These are phyloP conservation scores for Stereum hirsutum DNA, from an alignment of 1,284 basidiomycete genomes.

Conservation along the genomic window DNA sequence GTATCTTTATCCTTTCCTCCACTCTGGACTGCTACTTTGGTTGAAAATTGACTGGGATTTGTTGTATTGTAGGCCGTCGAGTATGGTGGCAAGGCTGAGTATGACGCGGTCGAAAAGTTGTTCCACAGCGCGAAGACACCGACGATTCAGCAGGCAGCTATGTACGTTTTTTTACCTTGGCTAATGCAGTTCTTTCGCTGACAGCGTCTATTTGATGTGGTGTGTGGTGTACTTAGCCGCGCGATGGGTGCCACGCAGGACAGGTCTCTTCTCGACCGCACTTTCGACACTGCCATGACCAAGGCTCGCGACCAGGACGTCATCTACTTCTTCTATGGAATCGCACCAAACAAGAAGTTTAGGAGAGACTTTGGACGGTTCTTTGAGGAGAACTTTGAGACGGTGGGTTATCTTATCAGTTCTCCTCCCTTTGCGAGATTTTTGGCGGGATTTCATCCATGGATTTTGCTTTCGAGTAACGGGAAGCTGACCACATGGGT, in stretches of 20 bases:
- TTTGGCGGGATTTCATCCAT: neutral
- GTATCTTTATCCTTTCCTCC: constrained; percentile 4
- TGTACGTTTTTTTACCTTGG: constrained; percentile 49
- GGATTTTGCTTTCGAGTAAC: no score
- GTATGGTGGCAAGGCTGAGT: constrained; percentile 58
- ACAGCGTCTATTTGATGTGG: neutral
- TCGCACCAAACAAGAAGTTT: constrained; percentile 34
- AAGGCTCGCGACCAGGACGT: constrained; percentile 60
- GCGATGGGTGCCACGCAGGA: constrained; percentile 40
- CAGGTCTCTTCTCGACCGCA: constrained; percentile 41
- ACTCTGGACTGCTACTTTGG: neutral
- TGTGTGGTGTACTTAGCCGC: constrained; percentile 9
- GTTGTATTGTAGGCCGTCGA: constrained; percentile 13
- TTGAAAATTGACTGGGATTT: neutral
- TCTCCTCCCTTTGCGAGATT: neutral
- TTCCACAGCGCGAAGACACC: constrained; percentile 73
- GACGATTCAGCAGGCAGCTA: constrained; percentile 55
- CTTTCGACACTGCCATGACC: constrained; percentile 47
- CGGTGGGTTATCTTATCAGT: constrained; percentile 29
- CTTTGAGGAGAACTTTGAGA: constrained; percentile 53
- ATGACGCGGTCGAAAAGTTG: constrained; percentile 63
- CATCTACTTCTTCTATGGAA: constrained; percentile 41
- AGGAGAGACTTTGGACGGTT: constrained; percentile 32
- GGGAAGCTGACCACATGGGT: no score
- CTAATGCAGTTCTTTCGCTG: neutral